Conservation (phyloP, 1,139 yeast species). For the Geotrichum histeridarum region DNA sequence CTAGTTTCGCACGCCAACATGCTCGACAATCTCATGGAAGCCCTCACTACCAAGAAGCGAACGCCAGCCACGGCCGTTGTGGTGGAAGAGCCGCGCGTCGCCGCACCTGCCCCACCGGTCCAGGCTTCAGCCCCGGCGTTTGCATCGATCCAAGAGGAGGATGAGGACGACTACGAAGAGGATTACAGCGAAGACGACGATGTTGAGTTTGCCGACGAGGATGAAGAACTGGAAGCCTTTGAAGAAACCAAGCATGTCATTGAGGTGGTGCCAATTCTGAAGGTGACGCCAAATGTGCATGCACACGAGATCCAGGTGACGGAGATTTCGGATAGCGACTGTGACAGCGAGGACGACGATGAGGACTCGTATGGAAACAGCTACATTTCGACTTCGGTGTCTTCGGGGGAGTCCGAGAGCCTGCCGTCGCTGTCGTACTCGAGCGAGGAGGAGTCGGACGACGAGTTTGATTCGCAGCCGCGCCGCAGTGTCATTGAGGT, state of each 20-base stretch:
- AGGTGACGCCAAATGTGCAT: background rate
- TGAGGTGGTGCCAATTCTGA: background rate
- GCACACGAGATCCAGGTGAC: constrained; percentile 5
- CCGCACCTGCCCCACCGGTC: background rate
- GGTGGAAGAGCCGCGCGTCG: background rate
- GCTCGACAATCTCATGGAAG: constrained; percentile 62
- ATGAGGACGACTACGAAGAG: constrained; percentile 22
- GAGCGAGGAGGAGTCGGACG: constrained; percentile 12
- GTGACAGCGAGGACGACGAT: constrained; percentile 7
- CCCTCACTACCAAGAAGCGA: constrained; percentile 22
- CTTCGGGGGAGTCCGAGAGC: background rate
- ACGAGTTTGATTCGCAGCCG: background rate
- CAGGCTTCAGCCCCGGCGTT: constrained; percentile 10
- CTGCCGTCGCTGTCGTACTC: constrained; percentile 14
- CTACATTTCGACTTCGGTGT: background rate
- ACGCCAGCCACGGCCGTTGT: too few relatives aligned
- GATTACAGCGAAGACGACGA: constrained; percentile 16
- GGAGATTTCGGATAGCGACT: constrained; percentile 2
- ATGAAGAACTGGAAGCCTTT: constrained; percentile 8
- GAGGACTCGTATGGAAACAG: background rate
- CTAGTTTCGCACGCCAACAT: constrained; percentile 74
- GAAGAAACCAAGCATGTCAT: background rate
- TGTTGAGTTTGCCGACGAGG: constrained; percentile 18
- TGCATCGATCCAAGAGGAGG: constrained; percentile 13
- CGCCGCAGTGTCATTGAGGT: too few relatives aligned